Conservation (phyloP, 257 asterid genomes). For the Solanum gandarillasii region DNA sequence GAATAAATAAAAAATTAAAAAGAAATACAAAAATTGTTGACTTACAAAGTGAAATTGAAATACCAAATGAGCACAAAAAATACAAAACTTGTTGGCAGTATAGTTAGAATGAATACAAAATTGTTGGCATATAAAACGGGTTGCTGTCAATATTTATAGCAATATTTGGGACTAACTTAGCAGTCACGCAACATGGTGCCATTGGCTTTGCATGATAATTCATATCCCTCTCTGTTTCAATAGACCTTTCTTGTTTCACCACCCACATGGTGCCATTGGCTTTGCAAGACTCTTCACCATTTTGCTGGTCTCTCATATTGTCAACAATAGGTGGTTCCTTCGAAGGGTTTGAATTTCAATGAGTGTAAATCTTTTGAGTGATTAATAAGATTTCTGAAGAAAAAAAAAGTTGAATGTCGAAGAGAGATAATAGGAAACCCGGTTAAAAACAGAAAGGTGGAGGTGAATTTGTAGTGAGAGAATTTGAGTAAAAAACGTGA, state of each 20-base stretch:
- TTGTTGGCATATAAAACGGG: conserved; percentile 24
- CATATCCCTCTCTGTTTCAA: conserved; percentile 1
- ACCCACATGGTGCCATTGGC: neutral
- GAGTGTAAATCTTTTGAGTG: neutral
- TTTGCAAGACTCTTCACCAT: conserved; percentile 30
- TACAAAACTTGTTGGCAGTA: no score
- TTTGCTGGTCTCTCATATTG: conserved; percentile 32
- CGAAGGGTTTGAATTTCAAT: conserved; percentile 37
- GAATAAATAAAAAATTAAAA: no score
- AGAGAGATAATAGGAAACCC: no score
- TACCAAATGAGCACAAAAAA: no score
- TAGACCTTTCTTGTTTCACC: conserved; percentile 29
- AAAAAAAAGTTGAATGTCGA: no score
- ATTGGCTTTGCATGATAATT: conserved; percentile 18
- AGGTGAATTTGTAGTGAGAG: no score
- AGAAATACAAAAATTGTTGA: no score
- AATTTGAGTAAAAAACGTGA: no score
- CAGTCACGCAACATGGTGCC: conserved; percentile 42
- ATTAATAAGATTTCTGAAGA: no score
- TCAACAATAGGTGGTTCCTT: conserved; percentile 33
- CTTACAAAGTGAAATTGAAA: no score
- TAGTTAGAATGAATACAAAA: no score
- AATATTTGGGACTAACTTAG: conserved; percentile 50
- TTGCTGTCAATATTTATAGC: conserved; percentile 53
- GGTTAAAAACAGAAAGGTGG: no score